A percentile compares a stretch with the other conserved stretches of the same genome.
These are phyloP conservation scores for Xanthoparmelia taractica DNA, from an alignment of 495 filamentous ascomycete species.

Conservation along the genomic window DNA sequence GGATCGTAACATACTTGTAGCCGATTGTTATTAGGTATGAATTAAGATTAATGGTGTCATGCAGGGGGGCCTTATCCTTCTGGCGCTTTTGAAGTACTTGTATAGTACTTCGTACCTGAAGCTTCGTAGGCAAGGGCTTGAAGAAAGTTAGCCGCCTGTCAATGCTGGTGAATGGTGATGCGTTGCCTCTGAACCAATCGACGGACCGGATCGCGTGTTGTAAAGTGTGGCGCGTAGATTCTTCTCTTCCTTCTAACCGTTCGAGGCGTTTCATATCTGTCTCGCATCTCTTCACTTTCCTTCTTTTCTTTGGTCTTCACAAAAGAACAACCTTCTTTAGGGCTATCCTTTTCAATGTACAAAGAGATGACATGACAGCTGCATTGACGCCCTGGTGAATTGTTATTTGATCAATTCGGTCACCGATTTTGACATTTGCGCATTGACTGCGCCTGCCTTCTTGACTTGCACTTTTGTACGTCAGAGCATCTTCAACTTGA, in stretches of 20 bases:
- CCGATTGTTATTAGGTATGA: too few species aligned
- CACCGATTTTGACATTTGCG: not conserved
- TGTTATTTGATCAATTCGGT: not conserved
- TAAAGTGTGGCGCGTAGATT: not conserved
- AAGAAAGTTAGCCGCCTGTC: not conserved
- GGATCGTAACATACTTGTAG: not conserved
- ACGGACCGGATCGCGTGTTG: not conserved
- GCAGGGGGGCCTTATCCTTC: too few species aligned
- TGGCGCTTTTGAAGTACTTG: not conserved
- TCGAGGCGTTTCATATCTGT: not conserved
- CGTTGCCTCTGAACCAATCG: not conserved
- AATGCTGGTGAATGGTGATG: too few species aligned
- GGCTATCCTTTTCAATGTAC: too few species aligned
- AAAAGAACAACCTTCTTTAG: too few species aligned
- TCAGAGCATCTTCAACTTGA: not conserved
- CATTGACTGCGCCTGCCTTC: conserved; percentile 1
- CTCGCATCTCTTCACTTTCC: conserved; percentile 2
- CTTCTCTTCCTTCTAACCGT: not conserved
- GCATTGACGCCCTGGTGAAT: conserved; percentile 2
- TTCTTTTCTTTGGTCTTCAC: not conserved
- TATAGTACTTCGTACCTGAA: too few species aligned
- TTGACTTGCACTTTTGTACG: not conserved
- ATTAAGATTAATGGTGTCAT: too few species aligned
- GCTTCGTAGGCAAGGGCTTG: too few species aligned
- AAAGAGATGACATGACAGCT: not conserved